phyloP scores from a whole-genome alignment of 2,329 filamentous ascomycete species.

The Aspergillus hiratsukae region DNA sequence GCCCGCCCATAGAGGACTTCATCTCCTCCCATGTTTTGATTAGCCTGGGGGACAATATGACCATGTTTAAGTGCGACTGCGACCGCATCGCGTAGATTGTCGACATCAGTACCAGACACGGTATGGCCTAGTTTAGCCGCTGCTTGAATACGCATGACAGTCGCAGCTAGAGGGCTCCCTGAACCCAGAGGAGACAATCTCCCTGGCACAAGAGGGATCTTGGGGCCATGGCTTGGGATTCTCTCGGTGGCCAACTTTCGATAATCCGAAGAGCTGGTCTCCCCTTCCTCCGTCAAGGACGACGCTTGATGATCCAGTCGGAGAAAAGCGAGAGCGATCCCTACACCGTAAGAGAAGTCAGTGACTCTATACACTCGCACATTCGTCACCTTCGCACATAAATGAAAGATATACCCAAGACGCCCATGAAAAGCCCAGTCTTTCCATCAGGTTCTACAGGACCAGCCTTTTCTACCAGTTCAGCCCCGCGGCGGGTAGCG shows the following conservation, averaged over 20 bases:
- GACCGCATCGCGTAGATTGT: slow-evolving; percentile 24
- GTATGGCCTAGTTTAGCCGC: slow-evolving; percentile 15
- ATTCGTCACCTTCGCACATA: background rate
- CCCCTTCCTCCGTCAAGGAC: slow-evolving; percentile 15
- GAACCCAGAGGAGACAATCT: slow-evolving; percentile 34
- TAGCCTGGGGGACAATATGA: slow-evolving; percentile 21
- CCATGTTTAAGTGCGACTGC: slow-evolving; percentile 27
- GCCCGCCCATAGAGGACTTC: slow-evolving; percentile 38
- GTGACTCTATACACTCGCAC: background rate
- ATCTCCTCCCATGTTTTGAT: slow-evolving; percentile 30
- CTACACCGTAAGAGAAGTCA: slow-evolving; percentile 15
- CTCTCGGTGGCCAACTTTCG: slow-evolving; percentile 24
- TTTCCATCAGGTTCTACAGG: slow-evolving; percentile 18
- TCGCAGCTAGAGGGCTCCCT: slow-evolving; percentile 23
- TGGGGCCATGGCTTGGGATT: slow-evolving; percentile 20
- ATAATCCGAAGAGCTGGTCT: slow-evolving; percentile 19
- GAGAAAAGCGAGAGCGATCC: slow-evolving; percentile 34
- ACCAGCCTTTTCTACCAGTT: slow-evolving; percentile 21
- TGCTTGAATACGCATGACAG: slow-evolving; percentile 16
- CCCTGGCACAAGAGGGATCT: slow-evolving; percentile 23
- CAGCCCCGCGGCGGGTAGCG: slow-evolving; percentile 26
- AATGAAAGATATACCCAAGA: slow-evolving; percentile 23
- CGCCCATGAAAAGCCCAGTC: slow-evolving; percentile 29
- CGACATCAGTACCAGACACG: slow-evolving; percentile 26
- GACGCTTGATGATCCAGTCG: slow-evolving; percentile 34